These are phyloP conservation scores for Acanthamoeba royreba DNA, from an alignment of 208 protist species.

Conservation along the genomic window DNA sequence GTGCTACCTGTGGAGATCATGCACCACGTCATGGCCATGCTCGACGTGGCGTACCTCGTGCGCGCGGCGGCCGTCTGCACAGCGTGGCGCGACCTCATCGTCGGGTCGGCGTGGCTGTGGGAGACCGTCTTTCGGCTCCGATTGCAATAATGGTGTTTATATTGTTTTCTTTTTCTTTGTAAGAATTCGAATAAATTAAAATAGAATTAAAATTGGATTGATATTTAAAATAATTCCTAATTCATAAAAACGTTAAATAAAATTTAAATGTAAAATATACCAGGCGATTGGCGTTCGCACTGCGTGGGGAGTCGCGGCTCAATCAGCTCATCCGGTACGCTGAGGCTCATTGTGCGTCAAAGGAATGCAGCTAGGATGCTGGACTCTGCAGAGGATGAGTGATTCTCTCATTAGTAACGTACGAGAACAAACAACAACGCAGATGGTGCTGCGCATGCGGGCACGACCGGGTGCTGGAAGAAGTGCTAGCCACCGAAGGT, in stretches of 20 bases:
- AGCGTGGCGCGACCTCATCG: neutral
- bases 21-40: neutral
- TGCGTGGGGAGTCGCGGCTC: neutral
- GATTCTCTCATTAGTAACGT: neutral
- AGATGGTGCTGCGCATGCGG: neutral
- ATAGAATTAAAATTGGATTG: neutral
- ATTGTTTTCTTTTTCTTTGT: neutral
- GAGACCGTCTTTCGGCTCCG: neutral
- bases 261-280: neutral
- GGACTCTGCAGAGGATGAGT: too few species aligned
- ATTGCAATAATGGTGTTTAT: neutral
- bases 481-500: neutral
- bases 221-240: too few species aligned
- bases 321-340: neutral
- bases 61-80: neutral
- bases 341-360: neutral
- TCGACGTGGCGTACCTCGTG: neutral
- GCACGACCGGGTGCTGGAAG: neutral
- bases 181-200: neutral
- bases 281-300: neutral
- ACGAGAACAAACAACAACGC: neutral
- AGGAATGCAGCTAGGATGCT: too few species aligned
- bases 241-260: too few species aligned
- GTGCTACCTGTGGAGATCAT: neutral
- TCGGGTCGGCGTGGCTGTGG: neutral